A percentile compares a stretch with the other conserved stretches of the same genome.
Conservation (phyloP, 1,284 basidiomycete species). For the Phenoliferia sp. region DNA sequence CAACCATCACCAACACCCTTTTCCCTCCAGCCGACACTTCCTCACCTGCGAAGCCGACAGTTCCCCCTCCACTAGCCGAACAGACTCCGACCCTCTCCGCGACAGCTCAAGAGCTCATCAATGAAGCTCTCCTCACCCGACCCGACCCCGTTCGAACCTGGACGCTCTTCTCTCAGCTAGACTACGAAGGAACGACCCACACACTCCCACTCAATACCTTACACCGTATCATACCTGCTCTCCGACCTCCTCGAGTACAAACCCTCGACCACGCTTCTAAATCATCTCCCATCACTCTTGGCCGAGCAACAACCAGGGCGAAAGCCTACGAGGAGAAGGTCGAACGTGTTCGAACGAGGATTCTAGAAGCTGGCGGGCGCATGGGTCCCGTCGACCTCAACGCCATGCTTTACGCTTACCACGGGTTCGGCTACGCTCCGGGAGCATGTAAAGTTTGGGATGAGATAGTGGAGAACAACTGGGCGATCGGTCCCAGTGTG, state of each 20-base stretch:
- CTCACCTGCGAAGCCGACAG: not conserved
- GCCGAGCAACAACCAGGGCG: not conserved
- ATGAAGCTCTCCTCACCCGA: slow-evolving; percentile 1
- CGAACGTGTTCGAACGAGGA: slow-evolving; percentile 17
- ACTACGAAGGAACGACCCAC: slow-evolving; percentile 11
- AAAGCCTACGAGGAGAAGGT: slow-evolving; percentile 12
- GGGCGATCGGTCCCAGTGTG: not conserved
- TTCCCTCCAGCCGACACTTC: not conserved
- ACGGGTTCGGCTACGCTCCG: slow-evolving; percentile 19
- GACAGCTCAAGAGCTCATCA: slow-evolving; percentile 7
- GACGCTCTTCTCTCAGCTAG: slow-evolving; percentile 19
- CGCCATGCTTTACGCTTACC: slow-evolving; percentile 19
- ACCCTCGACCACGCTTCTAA: not conserved
- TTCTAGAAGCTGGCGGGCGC: slow-evolving; percentile 15
- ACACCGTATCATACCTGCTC: slow-evolving; percentile 19
- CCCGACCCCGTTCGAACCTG: slow-evolving; percentile 9
- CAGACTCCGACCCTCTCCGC: not conserved
- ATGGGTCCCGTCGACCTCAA: slow-evolving; percentile 8
- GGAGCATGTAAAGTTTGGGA: slow-evolving; percentile 22
- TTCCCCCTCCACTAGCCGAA: too few relatives aligned
- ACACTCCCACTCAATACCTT: slow-evolving; percentile 17
- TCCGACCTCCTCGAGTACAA: slow-evolving; percentile 7
- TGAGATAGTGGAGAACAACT: slow-evolving; percentile 9
- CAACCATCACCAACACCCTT: not conserved
- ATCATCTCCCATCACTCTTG: slow-evolving; percentile 4